Evolutionary conservation across 768 basidiomycete genomes (phyloP), one percentile per base, ranked within the genome.

Genomic region (Mycena galopus): DNA sequence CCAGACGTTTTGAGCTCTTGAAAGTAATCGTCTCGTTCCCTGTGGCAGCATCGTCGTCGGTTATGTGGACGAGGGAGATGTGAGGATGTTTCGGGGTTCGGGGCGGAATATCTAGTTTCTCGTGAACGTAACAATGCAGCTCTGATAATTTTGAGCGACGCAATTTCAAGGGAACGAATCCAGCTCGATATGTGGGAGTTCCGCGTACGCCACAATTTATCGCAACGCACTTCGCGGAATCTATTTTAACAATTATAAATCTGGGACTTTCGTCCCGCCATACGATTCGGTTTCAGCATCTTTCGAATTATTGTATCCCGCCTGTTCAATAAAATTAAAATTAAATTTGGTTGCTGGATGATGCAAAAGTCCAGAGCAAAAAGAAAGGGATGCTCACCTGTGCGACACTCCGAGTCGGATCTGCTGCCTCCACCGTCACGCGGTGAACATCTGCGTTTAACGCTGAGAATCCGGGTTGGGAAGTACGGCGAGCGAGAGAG

Each of bases 31-130:
- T 83, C 81, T 53, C 93, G 88, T 79, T 92, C 88, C 9, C 81
- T 85, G 77, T 69, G 17, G 82, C 84, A 4, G 86, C 86, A 72
- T 94, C 93, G n/a, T 86, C 84, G 69, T 94, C 90, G 30, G 83
- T 84, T 70, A 94, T 90, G 77, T 95, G 95, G 76, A 88, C 91
- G 69, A 95, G 75, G 39, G 94, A 95, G 73, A 94, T 72, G 79
- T 95, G 94, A 9, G 93, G 92, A 72, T 89, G 92, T 39, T 83
- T 80, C 0, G 92, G 92, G 1, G 92, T 90, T 4, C 77, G 76
- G 2, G 88, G 84, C 27, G 86, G 81, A 10, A 87, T 69, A 6
- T 79, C 78, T 25, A 86, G 78, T 27, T 77, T 74, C 7, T 77
- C 75, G 66, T 88, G 84, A 32, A 94, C 82, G 33, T 84, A 75